Base-by-base conservation (phyloP, 495 filamentous ascomycete species). In the Venustampulla echinocandica region DNA sequence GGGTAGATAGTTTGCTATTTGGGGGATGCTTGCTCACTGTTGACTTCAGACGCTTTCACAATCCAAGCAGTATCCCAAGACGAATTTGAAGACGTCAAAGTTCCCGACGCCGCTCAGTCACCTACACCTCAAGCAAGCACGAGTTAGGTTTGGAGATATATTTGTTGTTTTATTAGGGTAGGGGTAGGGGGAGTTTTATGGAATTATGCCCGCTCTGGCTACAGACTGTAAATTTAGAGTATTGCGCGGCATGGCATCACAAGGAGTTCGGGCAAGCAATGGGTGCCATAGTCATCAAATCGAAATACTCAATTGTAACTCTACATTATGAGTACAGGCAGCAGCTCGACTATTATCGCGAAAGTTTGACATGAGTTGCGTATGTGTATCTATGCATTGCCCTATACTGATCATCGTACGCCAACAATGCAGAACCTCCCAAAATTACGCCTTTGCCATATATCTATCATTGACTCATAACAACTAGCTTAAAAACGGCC, bases 11-110 rank as follows among this genome's bases (percentile, higher is more conserved):
- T 10, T 47, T 53, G 39, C 44, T 20, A 38, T 15, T 14, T 6
- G 5, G n/a, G 35, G 18, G 14, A 34, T 21, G 21, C 19, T 14
- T 20, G 21, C 41, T 57, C 20, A 49, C n/a, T 4, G 9, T 21
- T 0, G 21, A 6, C 44, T 10, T 42, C 49, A 98, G 92, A 95
- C 61, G 66, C 78, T 42, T 97, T 84, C 65, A 97, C 92, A 7
- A 84, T 99, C 60, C 73, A 69, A 42, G 88, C 84, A 19, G 81
- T 99, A 59, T 82, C 88, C 27, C 93, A 97, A 67, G 92, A 99
- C 64, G 88, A 99, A 50, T 99, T 99, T 75, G 87, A 90, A 55
- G 92, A 99, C 61, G 89, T 99, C 45, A 77, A 79, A 57, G 80
- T 94, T 34, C 89, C 90, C 39, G 82, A 84, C 58, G 69, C 75